Evolutionary conservation across 2,329 filamentous ascomycete species (phyloP).

Genomic region (Domatiomyces catenatus): DNA sequence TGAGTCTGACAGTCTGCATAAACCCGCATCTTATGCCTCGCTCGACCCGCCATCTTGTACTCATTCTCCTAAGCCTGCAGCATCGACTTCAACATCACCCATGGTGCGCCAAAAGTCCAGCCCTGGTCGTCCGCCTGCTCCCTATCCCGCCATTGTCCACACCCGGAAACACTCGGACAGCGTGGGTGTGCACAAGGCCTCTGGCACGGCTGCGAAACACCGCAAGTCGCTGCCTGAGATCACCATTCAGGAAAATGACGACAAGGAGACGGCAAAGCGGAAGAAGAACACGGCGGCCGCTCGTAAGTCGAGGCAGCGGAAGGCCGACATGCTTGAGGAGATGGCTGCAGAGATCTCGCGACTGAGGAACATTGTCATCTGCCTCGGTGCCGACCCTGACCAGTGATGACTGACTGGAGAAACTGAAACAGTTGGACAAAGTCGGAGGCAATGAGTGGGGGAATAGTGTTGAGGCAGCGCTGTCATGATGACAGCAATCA

Average conservation of each 20-base stretch:
- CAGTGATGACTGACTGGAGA: background rate
- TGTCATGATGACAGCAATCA: background rate
- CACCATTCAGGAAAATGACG: conserved; percentile 53
- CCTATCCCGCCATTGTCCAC: conserved; percentile 25
- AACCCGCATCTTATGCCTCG: conserved; percentile 6
- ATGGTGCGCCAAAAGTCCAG: conserved; percentile 21
- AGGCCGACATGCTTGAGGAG: conserved; percentile 57
- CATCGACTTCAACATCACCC: conserved; percentile 5
- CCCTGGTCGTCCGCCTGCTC: conserved; percentile 23
- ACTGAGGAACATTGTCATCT: conserved; percentile 12
- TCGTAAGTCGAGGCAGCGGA: conserved; percentile 72
- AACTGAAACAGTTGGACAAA: background rate
- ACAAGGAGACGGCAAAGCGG: conserved; percentile 70
- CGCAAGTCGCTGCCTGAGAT: conserved; percentile 62
- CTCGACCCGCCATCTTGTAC: conserved; percentile 1
- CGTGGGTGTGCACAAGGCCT: conserved; percentile 42
- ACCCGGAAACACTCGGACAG: conserved; percentile 47
- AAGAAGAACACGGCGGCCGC: conserved; percentile 79
- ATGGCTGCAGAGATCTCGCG: conserved; percentile 37
- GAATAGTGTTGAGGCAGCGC: background rate
- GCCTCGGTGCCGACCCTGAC: conserved; percentile 16
- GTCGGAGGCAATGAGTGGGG: background rate
- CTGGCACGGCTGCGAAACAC: conserved; percentile 38
- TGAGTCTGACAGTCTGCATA: conserved; percentile 18
- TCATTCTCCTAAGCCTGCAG: conserved; percentile 19